Evolutionary conservation across 2,329 filamentous ascomycete genomes (phyloP), one percentile per base, ranked within the genome.

Genomic region (Escovopsis sp.): DNA sequence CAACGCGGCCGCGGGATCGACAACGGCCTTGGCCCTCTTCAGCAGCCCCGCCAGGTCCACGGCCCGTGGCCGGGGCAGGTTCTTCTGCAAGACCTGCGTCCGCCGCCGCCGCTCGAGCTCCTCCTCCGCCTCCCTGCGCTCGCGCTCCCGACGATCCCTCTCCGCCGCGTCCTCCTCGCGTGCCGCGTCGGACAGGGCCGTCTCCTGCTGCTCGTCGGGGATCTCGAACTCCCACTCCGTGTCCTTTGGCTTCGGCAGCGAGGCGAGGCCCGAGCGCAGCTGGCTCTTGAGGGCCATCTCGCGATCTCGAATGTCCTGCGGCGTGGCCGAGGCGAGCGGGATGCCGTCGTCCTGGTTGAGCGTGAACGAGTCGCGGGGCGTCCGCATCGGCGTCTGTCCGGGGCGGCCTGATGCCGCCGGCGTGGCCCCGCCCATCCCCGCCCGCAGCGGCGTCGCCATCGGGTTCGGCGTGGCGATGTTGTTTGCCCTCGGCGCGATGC

Each of bases 161-260:
- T 88, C 78, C 12, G 84, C 86, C 4, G 70, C 68, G 49, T 73
- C 70, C 51, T 74, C 71, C 42, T 74, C 73, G 10, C 72, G 54
- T 42, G 76, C 69, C 23, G 71, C 65, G 4, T 63, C 63, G 2
- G 57, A 52, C n/a, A 55, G 53, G 26, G 47, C 60, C 3, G 65
- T 55, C 51, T 91, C 85, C 47, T 74, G 67, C 48, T 82, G 72
- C 49, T 94, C 87, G 35, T 93, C 86, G 0, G 89, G 89, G 32
- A 94, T 66, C 57, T 95, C 89, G 38, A 96, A 76, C 51, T 96
- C 91, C 82, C 85, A 96, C 50, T 95, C 88, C 0, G 78, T 82
- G 55, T 94, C 86, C 56, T 94, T 95, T 1, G 91, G 91, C 55
- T 85, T 93, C 1, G 91, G 91, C 12, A 98, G 70, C 19, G 85